phyloP scores from a whole-genome alignment of 805 yeast genomes.

The Hermanozyma aechmeae region DNA sequence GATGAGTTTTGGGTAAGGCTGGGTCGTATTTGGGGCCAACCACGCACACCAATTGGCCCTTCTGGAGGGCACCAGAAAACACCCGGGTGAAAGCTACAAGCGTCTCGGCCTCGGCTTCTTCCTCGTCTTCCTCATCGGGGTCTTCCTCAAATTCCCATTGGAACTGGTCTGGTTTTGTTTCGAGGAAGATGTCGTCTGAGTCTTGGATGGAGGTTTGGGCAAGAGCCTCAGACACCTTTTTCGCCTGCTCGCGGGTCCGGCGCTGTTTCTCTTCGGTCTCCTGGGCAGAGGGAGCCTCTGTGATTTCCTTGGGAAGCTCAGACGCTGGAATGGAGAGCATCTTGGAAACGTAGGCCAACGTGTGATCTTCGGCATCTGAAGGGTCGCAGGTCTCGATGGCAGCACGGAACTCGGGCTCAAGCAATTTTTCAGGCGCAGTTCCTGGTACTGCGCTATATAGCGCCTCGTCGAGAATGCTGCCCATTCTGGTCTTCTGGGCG shows the following conservation, averaged over 20 bases:
- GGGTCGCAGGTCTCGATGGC: slow-evolving; percentile 63
- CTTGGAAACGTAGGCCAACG: slow-evolving; percentile 75
- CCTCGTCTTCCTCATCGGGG: slow-evolving; percentile 37
- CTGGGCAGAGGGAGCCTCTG: slow-evolving; percentile 34
- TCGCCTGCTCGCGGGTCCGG: slow-evolving; percentile 58
- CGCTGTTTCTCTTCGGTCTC: slow-evolving; percentile 57
- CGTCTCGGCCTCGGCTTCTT: slow-evolving; percentile 45
- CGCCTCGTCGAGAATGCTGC: slow-evolving; percentile 43
- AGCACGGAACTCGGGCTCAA: slow-evolving; percentile 39
- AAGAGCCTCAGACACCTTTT: slow-evolving; percentile 50
- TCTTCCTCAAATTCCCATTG: slow-evolving; percentile 45
- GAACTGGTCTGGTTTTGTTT: slow-evolving; percentile 24
- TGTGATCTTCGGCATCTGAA: slow-evolving; percentile 44
- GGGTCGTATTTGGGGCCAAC: slow-evolving; percentile 88
- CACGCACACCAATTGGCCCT: slow-evolving; percentile 68
- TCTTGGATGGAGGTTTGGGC: slow-evolving; percentile 11
- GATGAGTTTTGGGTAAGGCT: slow-evolving; percentile 19
- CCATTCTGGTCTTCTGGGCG: slow-evolving; percentile 69
- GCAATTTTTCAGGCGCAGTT: slow-evolving; percentile 17
- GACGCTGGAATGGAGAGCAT: slow-evolving; percentile 76
- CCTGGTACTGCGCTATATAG: slow-evolving; percentile 43
- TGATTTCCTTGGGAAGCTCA: slow-evolving; percentile 58
- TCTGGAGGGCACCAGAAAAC: slow-evolving; percentile 71
- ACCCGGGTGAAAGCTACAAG: slow-evolving; percentile 84
- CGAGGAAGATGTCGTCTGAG: slow-evolving; percentile 15